Evolutionary conservation across 2,329 filamentous ascomycete genomes (phyloP).

Genomic region (Colletotrichum gloeosporioides): DNA sequence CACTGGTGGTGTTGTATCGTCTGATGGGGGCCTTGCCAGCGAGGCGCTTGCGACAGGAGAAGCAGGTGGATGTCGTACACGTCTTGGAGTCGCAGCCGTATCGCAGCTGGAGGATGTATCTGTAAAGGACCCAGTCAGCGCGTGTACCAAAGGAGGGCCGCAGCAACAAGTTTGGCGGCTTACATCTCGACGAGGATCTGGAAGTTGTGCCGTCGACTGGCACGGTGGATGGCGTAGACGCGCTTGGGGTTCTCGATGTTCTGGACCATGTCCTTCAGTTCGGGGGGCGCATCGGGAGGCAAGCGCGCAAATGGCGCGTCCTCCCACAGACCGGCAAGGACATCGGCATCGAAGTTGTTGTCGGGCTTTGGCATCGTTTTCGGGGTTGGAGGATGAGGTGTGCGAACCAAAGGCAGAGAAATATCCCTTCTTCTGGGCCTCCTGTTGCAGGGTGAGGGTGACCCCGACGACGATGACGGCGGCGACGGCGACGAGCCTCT

Average conservation of each 20-base stretch:
- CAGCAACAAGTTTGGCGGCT: constrained; percentile 24
- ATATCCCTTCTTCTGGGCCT: background rate
- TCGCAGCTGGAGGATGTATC: constrained; percentile 82
- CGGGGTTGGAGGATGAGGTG: background rate
- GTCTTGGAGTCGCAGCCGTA: constrained; percentile 74
- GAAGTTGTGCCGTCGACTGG: constrained; percentile 66
- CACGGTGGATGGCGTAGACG: constrained; percentile 65
- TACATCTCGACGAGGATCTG: constrained; percentile 73
- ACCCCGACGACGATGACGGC: background rate
- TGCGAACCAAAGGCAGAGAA: background rate
- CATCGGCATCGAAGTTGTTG: constrained; percentile 46
- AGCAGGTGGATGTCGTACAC: constrained; percentile 80
- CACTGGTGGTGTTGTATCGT: constrained; percentile 81
- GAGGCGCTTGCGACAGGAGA: constrained; percentile 75
- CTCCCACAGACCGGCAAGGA: constrained; percentile 66
- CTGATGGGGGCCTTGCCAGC: constrained; percentile 73
- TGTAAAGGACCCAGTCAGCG: constrained; percentile 38
- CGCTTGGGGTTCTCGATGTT: constrained; percentile 66
- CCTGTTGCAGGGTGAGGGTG: background rate
- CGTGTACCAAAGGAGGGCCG: background rate
- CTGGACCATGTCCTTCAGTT: constrained; percentile 60
- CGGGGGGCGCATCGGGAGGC: constrained; percentile 63
- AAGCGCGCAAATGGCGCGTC: constrained; percentile 61
- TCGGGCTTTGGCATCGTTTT: constrained; percentile 23
- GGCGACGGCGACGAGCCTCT: background rate